Conservation (phyloP, 495 filamentous ascomycete species). For the Hyaloscypha bicolor region DNA sequence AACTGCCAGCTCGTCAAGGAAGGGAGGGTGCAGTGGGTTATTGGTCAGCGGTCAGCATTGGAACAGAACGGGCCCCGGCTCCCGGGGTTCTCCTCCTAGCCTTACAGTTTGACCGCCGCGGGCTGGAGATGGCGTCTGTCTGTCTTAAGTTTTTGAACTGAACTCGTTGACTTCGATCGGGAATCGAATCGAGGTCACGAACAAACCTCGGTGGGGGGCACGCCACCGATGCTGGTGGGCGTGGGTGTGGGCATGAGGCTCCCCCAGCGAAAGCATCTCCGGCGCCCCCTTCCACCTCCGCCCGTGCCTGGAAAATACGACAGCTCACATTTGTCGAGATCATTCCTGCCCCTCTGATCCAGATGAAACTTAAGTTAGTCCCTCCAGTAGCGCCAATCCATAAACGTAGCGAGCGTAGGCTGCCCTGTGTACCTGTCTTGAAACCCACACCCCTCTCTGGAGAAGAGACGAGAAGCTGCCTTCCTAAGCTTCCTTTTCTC, state of each 20-base stretch:
- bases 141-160: too few relatives aligned
- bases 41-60: neutral
- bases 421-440: neutral
- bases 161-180: too few relatives aligned
- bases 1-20: neutral
- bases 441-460: neutral
- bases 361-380: neutral
- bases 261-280: too few relatives aligned
- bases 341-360: neutral
- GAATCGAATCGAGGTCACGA: too few relatives aligned
- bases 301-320: conserved; percentile 18
- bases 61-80: too few relatives aligned
- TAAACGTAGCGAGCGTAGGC: too few relatives aligned
- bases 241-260: too few relatives aligned
- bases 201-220: neutral
- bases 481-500: neutral
- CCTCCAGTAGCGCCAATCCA: too few relatives aligned
- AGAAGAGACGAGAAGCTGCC: neutral
- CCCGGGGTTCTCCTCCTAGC: too few relatives aligned
- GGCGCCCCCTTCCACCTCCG: neutral
- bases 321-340: conserved; percentile 13
- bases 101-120: too few relatives aligned
- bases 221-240: neutral
- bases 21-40: too few relatives aligned
- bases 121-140: too few relatives aligned